These are phyloP conservation scores for Orychophragmus violaceus DNA, from an alignment of 345 rosid species.

Conservation along the genomic window DNA sequence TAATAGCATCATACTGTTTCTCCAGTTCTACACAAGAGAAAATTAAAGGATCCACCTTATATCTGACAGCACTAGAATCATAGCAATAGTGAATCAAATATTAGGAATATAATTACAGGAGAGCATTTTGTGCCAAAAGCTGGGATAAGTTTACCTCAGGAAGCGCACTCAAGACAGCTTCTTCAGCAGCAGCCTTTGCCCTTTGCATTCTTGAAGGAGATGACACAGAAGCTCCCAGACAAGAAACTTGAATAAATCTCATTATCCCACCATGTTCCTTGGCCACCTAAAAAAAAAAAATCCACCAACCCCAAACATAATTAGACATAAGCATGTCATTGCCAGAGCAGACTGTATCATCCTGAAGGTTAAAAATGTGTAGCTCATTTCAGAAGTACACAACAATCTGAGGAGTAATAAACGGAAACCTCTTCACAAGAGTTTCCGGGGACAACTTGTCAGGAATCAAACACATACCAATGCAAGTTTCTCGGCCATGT, in stretches of 20 bases:
- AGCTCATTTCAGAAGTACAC: not conserved
- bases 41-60: not conserved
- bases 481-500: slow-evolving; percentile 79
- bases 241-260: slow-evolving; percentile 94
- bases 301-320: not conserved
- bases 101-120: not conserved
- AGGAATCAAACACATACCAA: slow-evolving; percentile 40
- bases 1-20: not conserved
- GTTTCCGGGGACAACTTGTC: not conserved
- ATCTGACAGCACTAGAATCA: not conserved
- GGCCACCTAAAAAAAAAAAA: slow-evolving; percentile 58
- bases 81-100: not conserved
- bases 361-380: not conserved
- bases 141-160: slow-evolving; percentile 59
- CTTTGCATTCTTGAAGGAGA: slow-evolving; percentile 77
- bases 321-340: slow-evolving; percentile 21
- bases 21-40: slow-evolving; percentile 8
- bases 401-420: not conserved
- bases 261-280: slow-evolving; percentile 97
- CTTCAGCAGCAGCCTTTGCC: slow-evolving; percentile 94
- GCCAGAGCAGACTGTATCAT: not conserved
- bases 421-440: slow-evolving; percentile 2
- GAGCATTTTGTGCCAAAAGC: not conserved
- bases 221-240: slow-evolving; percentile 78
- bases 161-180: slow-evolving; percentile 68